Conservation (phyloP, 225 moss, liverwort and hornwort species). For the Takakia lepidozioides region DNA sequence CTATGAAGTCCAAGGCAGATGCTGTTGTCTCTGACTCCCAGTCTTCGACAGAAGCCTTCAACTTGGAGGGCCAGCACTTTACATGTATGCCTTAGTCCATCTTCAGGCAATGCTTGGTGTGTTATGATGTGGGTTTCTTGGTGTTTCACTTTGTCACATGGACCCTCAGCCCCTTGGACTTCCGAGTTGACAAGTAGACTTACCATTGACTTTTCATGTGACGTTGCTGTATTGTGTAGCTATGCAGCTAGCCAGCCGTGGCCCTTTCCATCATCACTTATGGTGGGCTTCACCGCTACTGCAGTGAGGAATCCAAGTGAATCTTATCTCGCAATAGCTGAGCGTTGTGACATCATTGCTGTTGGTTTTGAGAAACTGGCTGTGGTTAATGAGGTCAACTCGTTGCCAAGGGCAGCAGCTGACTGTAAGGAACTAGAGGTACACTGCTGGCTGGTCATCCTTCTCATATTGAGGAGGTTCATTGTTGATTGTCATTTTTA, state of each 20-base stretch:
- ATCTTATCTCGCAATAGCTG: conserved; percentile 35
- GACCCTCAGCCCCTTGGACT: too few species aligned
- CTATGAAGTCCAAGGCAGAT: too few species aligned
- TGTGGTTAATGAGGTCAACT: conserved; percentile 76
- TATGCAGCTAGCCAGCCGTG: conserved; percentile 88
- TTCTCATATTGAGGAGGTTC: too few species aligned
- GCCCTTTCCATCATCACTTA: conserved; percentile 92
- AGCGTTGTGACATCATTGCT: conserved; percentile 32
- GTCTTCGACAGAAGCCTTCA: too few species aligned
- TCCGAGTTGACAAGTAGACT: too few species aligned
- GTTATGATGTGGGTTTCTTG: conserved; percentile 4
- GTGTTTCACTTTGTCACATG: too few species aligned
- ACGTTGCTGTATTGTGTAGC: conserved; percentile 47
- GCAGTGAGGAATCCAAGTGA: conserved; percentile 35
- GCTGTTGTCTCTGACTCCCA: too few species aligned
- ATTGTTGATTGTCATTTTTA: too few species aligned
- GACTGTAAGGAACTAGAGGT: conserved; percentile 84
- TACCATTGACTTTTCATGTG: too few species aligned
- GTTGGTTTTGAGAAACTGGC: conserved; percentile 29
- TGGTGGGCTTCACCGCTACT: conserved; percentile 69
- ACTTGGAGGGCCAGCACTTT: too few species aligned
- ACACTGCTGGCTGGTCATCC: too few species aligned
- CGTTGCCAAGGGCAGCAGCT: conserved; percentile 48
- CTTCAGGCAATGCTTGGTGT: conserved; percentile 4
- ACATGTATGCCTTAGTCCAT: too few species aligned